These are phyloP conservation scores for Chenopodium formosanum DNA, from an alignment of 148 eudicot species.

Conservation along the genomic window DNA sequence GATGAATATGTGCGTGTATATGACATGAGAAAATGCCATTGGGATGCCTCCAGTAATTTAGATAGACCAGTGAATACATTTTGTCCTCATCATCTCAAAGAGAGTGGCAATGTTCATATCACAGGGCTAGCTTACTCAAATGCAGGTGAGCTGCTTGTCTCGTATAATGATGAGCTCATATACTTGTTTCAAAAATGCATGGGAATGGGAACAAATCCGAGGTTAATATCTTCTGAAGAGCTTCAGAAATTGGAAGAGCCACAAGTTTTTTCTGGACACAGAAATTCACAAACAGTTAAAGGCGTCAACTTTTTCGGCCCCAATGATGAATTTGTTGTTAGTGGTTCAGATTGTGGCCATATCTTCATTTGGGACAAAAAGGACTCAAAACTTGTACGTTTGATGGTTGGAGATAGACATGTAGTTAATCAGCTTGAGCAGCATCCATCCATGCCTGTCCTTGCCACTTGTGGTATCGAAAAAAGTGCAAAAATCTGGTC, in stretches of 20 bases:
- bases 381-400: conserved; percentile 58
- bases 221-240: conserved; percentile 33
- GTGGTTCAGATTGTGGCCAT: conserved; percentile 88
- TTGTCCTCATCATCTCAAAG: conserved; percentile 58
- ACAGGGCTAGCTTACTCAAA: conserved; percentile 70
- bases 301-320: conserved; percentile 89
- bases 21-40: conserved; percentile 58
- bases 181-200: conserved; percentile 66
- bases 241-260: conserved; percentile 42
- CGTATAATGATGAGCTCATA: conserved; percentile 75
- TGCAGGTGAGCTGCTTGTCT: conserved; percentile 65
- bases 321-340: conserved; percentile 61
- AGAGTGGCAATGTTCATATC: conserved; percentile 48
- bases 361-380: conserved; percentile 81
- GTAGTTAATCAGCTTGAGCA: conserved; percentile 73
- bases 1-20: conserved; percentile 78
- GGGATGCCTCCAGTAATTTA: conserved; percentile 43
- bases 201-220: conserved; percentile 67
- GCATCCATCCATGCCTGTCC: conserved; percentile 63
- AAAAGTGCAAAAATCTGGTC: conserved; percentile 68
- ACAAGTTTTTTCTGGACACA: conserved; percentile 64
- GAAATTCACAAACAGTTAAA: conserved; percentile 69
- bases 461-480: conserved; percentile 74
- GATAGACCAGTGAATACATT: conserved; percentile 60
- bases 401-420: conserved; percentile 69